Evolutionary conservation across 179 eudicot species (phyloP).

Genomic region (Pouteria campechiana): DNA sequence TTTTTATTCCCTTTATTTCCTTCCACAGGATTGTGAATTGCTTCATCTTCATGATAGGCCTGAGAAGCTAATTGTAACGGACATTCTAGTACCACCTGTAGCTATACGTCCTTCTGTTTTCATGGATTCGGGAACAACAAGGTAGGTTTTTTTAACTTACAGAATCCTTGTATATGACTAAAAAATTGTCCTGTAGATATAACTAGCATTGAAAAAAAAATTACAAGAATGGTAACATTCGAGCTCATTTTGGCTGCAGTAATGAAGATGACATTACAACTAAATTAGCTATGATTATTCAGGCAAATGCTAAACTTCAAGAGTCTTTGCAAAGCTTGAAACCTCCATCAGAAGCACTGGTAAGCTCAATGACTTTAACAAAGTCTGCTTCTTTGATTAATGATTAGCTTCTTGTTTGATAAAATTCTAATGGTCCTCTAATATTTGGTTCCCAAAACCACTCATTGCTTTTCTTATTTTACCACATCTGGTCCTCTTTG

Average conservation of each 20-base stretch:
- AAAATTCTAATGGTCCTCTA: too few species aligned
- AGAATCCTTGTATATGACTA: too few species aligned
- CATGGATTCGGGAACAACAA: constrained; percentile 67
- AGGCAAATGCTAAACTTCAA: constrained; percentile 61
- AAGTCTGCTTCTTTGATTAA: neutral
- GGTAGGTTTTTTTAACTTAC: constrained; percentile 32
- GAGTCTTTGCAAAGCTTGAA: constrained; percentile 41
- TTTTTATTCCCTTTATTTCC: constrained; percentile 3
- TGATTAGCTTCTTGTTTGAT: neutral
- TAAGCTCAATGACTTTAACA: too few species aligned
- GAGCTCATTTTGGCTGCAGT: constrained; percentile 28
- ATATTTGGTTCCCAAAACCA: too few species aligned
- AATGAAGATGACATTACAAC: constrained; percentile 83
- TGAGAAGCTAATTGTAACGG: constrained; percentile 65
- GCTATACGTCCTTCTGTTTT: constrained; percentile 88
- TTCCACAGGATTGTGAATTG: constrained; percentile 73
- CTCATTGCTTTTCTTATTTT: neutral
- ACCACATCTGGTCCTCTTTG: neutral
- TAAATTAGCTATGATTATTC: constrained; percentile 61
- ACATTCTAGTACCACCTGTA: constrained; percentile 68
- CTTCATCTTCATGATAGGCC: constrained; percentile 79
- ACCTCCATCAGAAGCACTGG: constrained; percentile 30
- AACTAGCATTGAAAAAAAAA: too few species aligned
- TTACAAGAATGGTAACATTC: too few species aligned
- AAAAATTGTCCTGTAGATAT: too few species aligned